Base-by-base conservation (phyloP, 2,329 filamentous ascomycete species). In the Mycosphaerella sp. region DNA sequence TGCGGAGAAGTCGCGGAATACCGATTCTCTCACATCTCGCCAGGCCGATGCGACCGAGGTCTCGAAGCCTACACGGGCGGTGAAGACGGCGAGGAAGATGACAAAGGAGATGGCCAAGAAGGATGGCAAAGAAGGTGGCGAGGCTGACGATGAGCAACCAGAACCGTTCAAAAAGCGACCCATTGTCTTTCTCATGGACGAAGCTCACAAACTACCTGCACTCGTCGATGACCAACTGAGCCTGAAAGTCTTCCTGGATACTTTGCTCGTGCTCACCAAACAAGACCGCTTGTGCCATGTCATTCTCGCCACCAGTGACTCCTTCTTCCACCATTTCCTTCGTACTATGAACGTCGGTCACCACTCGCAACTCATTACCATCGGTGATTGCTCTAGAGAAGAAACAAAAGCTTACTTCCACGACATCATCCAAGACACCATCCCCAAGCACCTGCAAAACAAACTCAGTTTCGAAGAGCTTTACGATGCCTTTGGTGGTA, bases 291-390 rank as follows among this genome's bases (percentile, higher is more conserved):
- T 58, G 4, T 58, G 55, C 37, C 53, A 58, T 28, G 53, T 58
- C 21, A 52, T 58, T 16, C 35, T 58, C 7, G 53, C 53, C 10
- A 58, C 55, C 17, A 56, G 53, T 44, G 55, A 58, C 27, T 51
- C 55, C 2, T 58, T 58, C 48, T 58, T 58, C 27, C 53, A 58
- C 4, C 55, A 58, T n/a, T 58, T 58, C 13, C 50, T 58, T 16
- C 47, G 55, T 7, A 50, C 35, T n/a, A 58, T 58, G 53, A 56
- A 58, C 36, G 53, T 58, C 14, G 55, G 55, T 4, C 55, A 58
- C 18, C 55, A 58, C n/a, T 46, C 50, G 13, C 55, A 55, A 28
- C 45, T 58, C 9, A 48, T 58, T 8, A 58, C 55, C 3, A 53
- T 58, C 28, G 55, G 55, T 13, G 55, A 58, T 27, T 55, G 50